Evolutionary conservation across 345 rosid genomes (phyloP), one percentile per base, ranked within the genome.

Genomic region (Camelina hispida): DNA sequence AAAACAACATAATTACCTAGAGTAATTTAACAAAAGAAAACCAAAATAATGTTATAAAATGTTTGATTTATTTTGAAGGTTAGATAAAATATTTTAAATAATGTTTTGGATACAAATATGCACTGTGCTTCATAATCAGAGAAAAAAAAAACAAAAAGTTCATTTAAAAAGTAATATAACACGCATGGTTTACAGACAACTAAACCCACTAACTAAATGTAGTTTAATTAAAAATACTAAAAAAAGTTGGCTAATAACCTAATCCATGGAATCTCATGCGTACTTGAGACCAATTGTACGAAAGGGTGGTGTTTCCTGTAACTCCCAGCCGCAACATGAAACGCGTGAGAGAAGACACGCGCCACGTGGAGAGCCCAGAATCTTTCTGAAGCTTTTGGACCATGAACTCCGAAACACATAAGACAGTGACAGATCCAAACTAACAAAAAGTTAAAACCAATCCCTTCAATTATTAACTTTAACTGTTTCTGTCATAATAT

Each of bases 231-330:
- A 54, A 40, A 67, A 10, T 44, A 2, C 20, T 28, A 15, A 11
- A 70, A 55, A 52, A 55, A 23, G 28, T 70, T 47, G 64, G 47
- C 71, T 70, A 70, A 64, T 70, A 70, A 64, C 55, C 66, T 70
- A 76, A 69, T 69, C 79, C 65, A 71, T 65, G 80, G 80, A 65
- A 77, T 71, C 80, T 77, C 76, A 77, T 77, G 80, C 80, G 80
- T 77, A 77, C 76, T 18, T 57, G 67, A 70, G 66, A 77, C 80
- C 75, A 77, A 70, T 77, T 30, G 80, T 77, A 77, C 76, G 66
- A 63, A 60, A 71, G 5, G 43, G 25, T 77, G 35, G 37, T 47
- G 61, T 70, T 70, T 17, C 71, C 0, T 34, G 28, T 17, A 42
- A 2, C 2, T 2, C 40, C 76, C 76, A 71, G 67, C 37, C 76